Conservation (phyloP, 805 yeast genomes). For the Kodamaea jinghongensis region DNA sequence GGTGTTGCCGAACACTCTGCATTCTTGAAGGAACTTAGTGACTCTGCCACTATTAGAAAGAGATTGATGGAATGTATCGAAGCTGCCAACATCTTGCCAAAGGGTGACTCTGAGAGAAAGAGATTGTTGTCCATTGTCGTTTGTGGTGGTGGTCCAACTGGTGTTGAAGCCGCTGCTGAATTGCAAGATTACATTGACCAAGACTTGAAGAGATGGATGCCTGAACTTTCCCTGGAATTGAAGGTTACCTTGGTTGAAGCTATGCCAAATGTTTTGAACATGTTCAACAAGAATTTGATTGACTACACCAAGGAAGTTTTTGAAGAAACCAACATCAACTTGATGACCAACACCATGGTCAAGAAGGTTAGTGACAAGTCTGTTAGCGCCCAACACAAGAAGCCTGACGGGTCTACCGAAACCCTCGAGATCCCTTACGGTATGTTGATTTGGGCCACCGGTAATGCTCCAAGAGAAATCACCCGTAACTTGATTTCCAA, state of each 20-base stretch:
- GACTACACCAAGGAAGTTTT: conserved; percentile 80
- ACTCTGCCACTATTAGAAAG: conserved; percentile 79
- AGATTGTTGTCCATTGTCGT: conserved; percentile 85
- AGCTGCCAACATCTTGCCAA: conserved; percentile 78
- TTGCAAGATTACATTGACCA: conserved; percentile 91
- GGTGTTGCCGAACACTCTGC: conserved; percentile 89
- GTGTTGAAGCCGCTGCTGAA: conserved; percentile 97
- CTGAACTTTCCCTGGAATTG: conserved; percentile 77
- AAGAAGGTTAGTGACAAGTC: conserved; percentile 72
- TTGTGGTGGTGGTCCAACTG: conserved; percentile 99
- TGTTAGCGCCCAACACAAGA: conserved; percentile 69
- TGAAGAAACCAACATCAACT: conserved; percentile 61
- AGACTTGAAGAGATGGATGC: conserved; percentile 86
- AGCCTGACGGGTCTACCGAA: conserved; percentile 61
- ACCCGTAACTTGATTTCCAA: conserved; percentile 62
- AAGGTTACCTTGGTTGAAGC: conserved; percentile 88
- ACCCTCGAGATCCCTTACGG: conserved; percentile 78
- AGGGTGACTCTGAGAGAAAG: conserved; percentile 73
- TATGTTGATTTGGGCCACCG: conserved; percentile 95
- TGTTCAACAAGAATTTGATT: conserved; percentile 66
- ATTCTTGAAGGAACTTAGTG: conserved; percentile 86
- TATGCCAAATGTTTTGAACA: conserved; percentile 78
- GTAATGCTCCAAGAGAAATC: conserved; percentile 85
- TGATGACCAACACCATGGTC: conserved; percentile 84
- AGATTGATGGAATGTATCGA: conserved; percentile 85